Evolutionary conservation across 768 basidiomycete genomes (phyloP), one percentile per base, ranked within the genome.

Genomic region (Calocera viscosa): DNA sequence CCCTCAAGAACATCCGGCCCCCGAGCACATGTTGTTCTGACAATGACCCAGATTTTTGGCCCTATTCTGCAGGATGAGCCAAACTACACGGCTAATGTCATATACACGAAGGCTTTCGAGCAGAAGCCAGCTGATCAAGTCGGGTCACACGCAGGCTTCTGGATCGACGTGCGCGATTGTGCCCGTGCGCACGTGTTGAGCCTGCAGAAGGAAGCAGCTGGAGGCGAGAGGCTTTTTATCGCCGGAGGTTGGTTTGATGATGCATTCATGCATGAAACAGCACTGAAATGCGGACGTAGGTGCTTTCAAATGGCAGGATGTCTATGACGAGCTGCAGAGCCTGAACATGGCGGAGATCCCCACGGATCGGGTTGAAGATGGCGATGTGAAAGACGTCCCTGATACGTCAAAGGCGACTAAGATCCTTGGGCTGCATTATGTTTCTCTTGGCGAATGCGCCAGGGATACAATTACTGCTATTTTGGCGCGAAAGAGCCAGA

Each of bases 11-110:
- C 66, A 7, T 49, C 5, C 5, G 28, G 16, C 49, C 14, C 26
- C 32, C 32, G 14, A 63, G 12, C 12, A 16, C 67, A 43, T 26
- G 47, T 47, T 7, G 8, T 16, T 26, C 34, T 32, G 12, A 53
- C 26, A 24, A 22, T 33, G 34, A 2, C 26, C 24, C 53, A 71
- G 71, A 72, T 77, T 34, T 72, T 75, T 30, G 77, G 77, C 17
- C 77, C 76, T 1, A 72, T 78, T 64, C 73, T 79, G 34, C 79
- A 80, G 68, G 70, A 78, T 40, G 72, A 73, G 63, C 67, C 73
- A 12, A 47, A 47, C 43, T 19, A 8, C 5, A 71, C 69, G n/a
- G 70, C 74, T 17, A 74, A 75, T 17, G 66, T 69, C 38, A 73
- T 80, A 68, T 80, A 80, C 74, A 77, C 75, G 19, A 47, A 47